Evolutionary conservation across 768 basidiomycete species (phyloP), one percentile per base, ranked within the genome.

Genomic region (Termitomyces sp.): DNA sequence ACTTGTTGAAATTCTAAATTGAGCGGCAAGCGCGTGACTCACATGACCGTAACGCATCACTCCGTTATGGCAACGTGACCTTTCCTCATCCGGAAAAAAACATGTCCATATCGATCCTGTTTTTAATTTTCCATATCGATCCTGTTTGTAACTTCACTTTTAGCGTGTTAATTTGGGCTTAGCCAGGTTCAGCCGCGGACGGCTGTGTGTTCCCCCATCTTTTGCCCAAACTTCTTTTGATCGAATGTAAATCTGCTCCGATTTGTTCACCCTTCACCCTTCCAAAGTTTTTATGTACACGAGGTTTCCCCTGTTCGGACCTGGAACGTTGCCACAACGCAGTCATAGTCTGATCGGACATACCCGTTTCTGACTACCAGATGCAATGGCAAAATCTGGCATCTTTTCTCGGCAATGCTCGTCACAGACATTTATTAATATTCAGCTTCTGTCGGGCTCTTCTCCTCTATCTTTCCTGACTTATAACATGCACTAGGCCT

Each of bases 401-500:
- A 76, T 78, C 75, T 72, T 71, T 76, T 79, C 72, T 74, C 71
- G 74, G 71, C 73, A 76, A 73, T 74, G 69, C 73, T 73, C 74
- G 75, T 74, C 74, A 74, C 78, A 78, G 76, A 73, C 7, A 56
- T 72, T 74, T 76, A 78, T 81, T 82, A 81, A 81, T 80, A 82
- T 77, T 74, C 69, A 74, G 67, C 73, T 76, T 72, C 67, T 55
- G 61, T 68, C 67, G 69, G 73, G 65, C 66, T 71, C 72, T 73
- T 73, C 73, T 70, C 72, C 72, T 63, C 72, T 73, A 73, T 73
- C 76, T 72, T 72, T 70, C 72, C 73, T 65, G 59, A 62, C 64
- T 76, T 77, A 77, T 83, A 83, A 77, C 81, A 87, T 88, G 83
- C 73, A 76, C 74, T 77, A 68, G 71, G 65, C 72, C 72, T 78